These are phyloP conservation scores for Sphaerulina vaccinii DNA, from an alignment of 2,329 filamentous ascomycete genomes.

Conservation along the genomic window DNA sequence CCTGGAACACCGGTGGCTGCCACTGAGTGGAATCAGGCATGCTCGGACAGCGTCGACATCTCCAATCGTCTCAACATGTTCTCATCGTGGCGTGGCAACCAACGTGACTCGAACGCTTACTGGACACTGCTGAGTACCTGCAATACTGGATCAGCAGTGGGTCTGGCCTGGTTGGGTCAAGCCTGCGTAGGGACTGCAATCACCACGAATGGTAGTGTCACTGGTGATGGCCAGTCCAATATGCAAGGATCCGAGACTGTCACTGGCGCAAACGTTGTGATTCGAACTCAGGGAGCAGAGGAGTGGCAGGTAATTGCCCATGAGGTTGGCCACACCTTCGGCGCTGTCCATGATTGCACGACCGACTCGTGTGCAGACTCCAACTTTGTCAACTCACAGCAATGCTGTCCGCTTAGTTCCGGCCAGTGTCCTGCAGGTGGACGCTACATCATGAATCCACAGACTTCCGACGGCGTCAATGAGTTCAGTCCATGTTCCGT, in stretches of 20 bases:
- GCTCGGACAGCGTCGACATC: conserved; percentile 62
- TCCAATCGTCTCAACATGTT: conserved; percentile 81
- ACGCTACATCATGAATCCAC: conserved; percentile 95
- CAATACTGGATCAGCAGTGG: conserved; percentile 78
- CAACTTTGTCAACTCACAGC: conserved; percentile 58
- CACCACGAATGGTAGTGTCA: conserved; percentile 43
- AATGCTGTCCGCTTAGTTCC: conserved; percentile 77
- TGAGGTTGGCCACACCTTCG: conserved; percentile 91
- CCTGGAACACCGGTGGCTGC: conserved; percentile 65
- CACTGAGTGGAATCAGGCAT: conserved; percentile 81
- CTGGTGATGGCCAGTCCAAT: conserved; percentile 35
- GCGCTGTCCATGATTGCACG: conserved; percentile 91
- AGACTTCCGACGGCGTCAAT: conserved; percentile 69
- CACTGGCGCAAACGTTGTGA: conserved; percentile 84
- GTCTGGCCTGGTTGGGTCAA: conserved; percentile 89
- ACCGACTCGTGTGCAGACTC: conserved; percentile 63
- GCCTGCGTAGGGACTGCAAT: conserved; percentile 65
- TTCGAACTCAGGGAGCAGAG: conserved; percentile 63
- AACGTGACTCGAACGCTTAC: conserved; percentile 79
- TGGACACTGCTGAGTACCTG: conserved; percentile 88
- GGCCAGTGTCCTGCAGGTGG: conserved; percentile 70
- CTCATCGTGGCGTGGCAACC: conserved; percentile 79
- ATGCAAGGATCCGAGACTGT: conserved; percentile 66
- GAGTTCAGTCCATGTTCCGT: conserved; percentile 85
- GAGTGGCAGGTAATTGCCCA: conserved; percentile 98